Evolutionary conservation across 305 asterid genomes (phyloP).

Genomic region (Rubia balearica): DNA sequence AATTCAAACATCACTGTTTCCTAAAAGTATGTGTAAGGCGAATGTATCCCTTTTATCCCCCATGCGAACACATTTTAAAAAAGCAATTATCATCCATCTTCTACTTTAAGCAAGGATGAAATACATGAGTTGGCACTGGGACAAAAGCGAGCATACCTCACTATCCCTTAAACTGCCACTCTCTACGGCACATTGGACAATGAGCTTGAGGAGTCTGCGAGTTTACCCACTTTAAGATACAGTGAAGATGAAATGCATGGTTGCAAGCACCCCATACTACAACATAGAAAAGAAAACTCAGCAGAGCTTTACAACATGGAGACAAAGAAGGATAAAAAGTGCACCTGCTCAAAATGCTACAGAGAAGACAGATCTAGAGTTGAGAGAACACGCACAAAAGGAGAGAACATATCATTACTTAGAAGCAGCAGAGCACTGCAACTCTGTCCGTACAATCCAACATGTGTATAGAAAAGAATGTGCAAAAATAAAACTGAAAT

Average conservation of each 20-base stretch:
- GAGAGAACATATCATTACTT: neutral
- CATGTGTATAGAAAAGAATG: neutral
- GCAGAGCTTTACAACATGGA: neutral
- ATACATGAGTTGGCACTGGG: neutral
- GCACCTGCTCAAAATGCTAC: neutral
- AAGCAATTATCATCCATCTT: neutral
- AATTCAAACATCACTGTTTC: neutral
- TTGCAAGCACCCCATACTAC: constrained; percentile 89
- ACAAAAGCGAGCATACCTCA: neutral
- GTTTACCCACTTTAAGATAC: constrained; percentile 90
- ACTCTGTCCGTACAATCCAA: neutral
- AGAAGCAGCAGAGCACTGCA: neutral
- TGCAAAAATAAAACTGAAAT: too few relatives aligned
- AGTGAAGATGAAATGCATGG: constrained; percentile 91
- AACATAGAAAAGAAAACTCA: neutral
- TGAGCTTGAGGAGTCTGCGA: constrained; percentile 83
- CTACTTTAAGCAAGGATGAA: neutral
- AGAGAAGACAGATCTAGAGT: neutral
- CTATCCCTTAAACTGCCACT: constrained; percentile 84
- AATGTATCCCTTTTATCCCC: neutral
- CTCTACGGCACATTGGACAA: constrained; percentile 90
- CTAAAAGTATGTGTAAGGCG: neutral
- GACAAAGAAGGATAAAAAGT: neutral
- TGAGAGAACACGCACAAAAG: neutral
- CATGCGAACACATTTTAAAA: neutral